Conservation (phyloP, 1,139 yeast genomes). For the Pichia sp. region DNA sequence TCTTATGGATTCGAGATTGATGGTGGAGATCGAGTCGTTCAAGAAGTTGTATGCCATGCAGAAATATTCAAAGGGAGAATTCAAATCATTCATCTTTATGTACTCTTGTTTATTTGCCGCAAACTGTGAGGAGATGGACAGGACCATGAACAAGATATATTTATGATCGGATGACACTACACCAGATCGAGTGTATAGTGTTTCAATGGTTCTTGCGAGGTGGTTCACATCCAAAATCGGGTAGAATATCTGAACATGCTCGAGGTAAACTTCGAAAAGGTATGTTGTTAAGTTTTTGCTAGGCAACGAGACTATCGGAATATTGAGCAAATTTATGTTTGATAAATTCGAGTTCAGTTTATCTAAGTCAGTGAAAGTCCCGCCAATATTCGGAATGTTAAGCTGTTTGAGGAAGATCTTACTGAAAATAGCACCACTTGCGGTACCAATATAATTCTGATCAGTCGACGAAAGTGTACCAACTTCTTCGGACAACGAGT, state of each 20-base stretch:
- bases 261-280: neutral
- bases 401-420: neutral
- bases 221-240: neutral
- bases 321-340: neutral
- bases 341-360: neutral
- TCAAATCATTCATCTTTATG: neutral
- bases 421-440: conserved; percentile 1
- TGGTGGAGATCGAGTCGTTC: neutral
- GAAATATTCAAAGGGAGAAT: neutral
- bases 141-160: neutral
- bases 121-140: conserved; percentile 3
- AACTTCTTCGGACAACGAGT: neutral
- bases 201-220: neutral
- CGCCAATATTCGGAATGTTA: neutral
- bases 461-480: conserved; percentile 1
- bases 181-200: neutral
- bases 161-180: neutral
- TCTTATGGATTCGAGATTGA: neutral
- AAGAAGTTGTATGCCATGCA: neutral
- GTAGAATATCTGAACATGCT: conserved; percentile 2
- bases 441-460: conserved; percentile 1
- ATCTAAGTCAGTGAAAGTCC: neutral
- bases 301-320: neutral
- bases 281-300: neutral
- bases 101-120: neutral